Conservation (phyloP, 78 protist genomes). For the Thecamonas trahens region DNA sequence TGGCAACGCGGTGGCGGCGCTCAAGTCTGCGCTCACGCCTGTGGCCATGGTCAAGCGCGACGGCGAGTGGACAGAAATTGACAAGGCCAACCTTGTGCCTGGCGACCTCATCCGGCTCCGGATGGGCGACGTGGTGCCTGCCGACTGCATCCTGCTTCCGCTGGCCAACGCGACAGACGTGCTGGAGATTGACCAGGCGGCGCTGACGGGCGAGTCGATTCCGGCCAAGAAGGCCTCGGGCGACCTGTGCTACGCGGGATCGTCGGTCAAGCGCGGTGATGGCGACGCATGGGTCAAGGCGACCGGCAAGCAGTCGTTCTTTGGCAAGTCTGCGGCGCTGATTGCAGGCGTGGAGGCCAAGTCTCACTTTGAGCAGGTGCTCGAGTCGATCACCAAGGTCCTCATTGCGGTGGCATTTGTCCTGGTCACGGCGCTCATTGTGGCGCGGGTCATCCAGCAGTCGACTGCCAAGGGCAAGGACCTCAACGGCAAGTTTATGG, state of each 20-base stretch:
- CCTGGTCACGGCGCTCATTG: too few species aligned
- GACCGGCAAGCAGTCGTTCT: slow-evolving; percentile 77
- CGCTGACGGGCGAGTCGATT: slow-evolving; percentile 67
- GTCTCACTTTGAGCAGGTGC: neutral
- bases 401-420: neutral
- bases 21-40: slow-evolving; percentile 56
- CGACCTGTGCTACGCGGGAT: slow-evolving; percentile 60
- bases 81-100: slow-evolving; percentile 65
- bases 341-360: slow-evolving; percentile 23
- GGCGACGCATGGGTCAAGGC: slow-evolving; percentile 56
- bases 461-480: too few species aligned
- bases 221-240: slow-evolving; percentile 57
- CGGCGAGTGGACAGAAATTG: slow-evolving; percentile 44
- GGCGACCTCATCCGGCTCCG: slow-evolving; percentile 73
- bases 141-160: slow-evolving; percentile 60
- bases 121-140: slow-evolving; percentile 76
- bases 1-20: slow-evolving; percentile 76
- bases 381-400: neutral
- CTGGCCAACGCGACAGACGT: slow-evolving; percentile 30
- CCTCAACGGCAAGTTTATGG: too few species aligned
- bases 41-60: slow-evolving; percentile 43
- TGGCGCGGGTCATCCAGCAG: too few species aligned
- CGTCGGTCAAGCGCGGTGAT: slow-evolving; percentile 80
- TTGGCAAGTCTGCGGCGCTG: slow-evolving; percentile 75
- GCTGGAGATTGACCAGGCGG: slow-evolving; percentile 63